Evolutionary conservation across 192 early-diverging fungal genomes (phyloP), one percentile per base, ranked within the genome.

Genomic region (Umbelopsis vinacea): DNA sequence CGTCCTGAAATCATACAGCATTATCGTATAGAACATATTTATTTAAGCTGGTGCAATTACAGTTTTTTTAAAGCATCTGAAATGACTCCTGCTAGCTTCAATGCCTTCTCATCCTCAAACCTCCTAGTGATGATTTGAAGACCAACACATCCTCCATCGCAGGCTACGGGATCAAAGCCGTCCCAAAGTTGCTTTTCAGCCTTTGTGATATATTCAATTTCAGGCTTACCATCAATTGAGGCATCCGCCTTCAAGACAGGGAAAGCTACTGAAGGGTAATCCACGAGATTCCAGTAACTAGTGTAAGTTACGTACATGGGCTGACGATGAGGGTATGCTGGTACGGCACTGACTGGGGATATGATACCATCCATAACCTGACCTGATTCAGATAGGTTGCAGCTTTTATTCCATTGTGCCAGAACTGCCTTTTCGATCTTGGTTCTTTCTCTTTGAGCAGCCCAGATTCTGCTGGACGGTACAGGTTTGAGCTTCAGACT

Each of bases 251-350:
- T 12, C 0, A 63, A 15, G 15, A 63, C 57, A 2, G 57, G 57
- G 57, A 63, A 63, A 26, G 57, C 8, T 29, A 63, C 57, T 9
- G 57, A 29, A 10, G 57, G 57, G 14, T 63, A 63, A 35, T 63
- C 57, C 57, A 63, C 15, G 6, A 35, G 15, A 37, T 63, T 63
- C 57, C 57, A 63, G 33, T 63, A 63, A 26, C 33, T 63, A 5
- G 57, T 63, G 7, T 63, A 63, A 6, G 14, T 2, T 17, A 3
- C 10, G 15, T 38, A 63, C 4, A n/a, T 38, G 7, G 29, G 15
- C 15, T 19, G 6, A 8, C 37, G 26, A 33, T 63, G 57, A n/a
- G 33, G 57, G 57, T 63, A 35, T 8, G 57, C 26, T 14, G 57
- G 57, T 29, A 37, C 57, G 19, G 57, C 29, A 2, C 29, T 37